Conservation (phyloP, 2,329 filamentous ascomycete species). For the Colletotrichum salicis region DNA sequence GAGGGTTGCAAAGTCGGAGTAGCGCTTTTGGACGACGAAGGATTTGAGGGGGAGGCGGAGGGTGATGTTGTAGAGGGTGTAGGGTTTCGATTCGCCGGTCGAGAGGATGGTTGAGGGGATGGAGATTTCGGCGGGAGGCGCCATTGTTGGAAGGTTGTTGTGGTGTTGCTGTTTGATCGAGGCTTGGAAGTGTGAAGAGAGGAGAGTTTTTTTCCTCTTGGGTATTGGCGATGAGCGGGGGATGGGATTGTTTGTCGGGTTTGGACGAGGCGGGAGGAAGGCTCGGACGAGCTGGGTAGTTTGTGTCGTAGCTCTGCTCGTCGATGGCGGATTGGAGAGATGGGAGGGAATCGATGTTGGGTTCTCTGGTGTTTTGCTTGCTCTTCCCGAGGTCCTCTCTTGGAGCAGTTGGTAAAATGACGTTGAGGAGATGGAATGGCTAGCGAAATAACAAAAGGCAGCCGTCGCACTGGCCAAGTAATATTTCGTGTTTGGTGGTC, state of each 20-base stretch:
- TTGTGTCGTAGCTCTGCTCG: not conserved
- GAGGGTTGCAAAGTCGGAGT: slow-evolving; percentile 80
- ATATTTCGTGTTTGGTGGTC: not conserved
- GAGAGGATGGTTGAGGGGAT: slow-evolving; percentile 73
- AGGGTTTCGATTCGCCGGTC: slow-evolving; percentile 69
- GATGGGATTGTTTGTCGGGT: not conserved
- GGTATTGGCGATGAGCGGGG: not conserved
- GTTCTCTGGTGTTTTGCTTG: not conserved
- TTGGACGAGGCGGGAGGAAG: slow-evolving; percentile 15
- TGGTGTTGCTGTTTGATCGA: not conserved
- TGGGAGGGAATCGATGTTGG: not conserved
- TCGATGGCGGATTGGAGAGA: not conserved
- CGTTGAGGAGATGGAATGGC: not conserved
- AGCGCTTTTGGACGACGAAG: slow-evolving; percentile 81
- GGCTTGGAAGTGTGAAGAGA: not conserved
- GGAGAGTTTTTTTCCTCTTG: not conserved
- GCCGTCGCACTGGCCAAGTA: not conserved
- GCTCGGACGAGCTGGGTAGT: slow-evolving; percentile 7
- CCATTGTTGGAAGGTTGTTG: slow-evolving; percentile 54
- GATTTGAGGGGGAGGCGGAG: slow-evolving; percentile 81
- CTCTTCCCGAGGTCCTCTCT: not conserved
- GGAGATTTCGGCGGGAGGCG: slow-evolving; percentile 73
- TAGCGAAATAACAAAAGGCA: not conserved
- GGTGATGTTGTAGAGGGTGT: slow-evolving; percentile 82
- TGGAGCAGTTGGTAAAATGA: not conserved